A percentile compares a stretch with the other conserved stretches of the same genome.
phyloP scores from a whole-genome alignment of 345 rosid genomes.

The Zanthoxylum bungeanum region DNA sequence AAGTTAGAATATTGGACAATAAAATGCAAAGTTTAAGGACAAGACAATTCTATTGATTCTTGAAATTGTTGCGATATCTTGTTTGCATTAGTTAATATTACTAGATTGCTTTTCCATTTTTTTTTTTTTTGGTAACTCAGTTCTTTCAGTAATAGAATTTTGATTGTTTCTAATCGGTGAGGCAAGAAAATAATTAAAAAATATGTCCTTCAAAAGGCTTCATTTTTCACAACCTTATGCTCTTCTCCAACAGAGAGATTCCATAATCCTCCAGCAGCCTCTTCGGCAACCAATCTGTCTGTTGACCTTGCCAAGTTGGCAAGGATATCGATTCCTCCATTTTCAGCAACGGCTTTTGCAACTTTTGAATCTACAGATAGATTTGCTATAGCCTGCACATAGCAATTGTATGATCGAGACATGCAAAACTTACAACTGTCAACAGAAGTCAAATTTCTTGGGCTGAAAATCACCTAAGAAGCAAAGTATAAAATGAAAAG shows the following conservation, averaged over 20 bases:
- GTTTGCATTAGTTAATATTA: background rate
- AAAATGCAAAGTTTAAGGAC: background rate
- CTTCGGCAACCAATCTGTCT: slow-evolving; percentile 39
- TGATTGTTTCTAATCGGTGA: background rate
- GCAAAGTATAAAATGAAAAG: background rate
- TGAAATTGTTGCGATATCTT: background rate
- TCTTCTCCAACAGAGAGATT: slow-evolving; percentile 49
- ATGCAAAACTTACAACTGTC: background rate
- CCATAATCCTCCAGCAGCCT: slow-evolving; percentile 46
- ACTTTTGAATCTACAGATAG: slow-evolving; percentile 37
- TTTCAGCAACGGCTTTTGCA: slow-evolving; percentile 36
- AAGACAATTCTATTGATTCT: background rate
- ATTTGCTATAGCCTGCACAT: slow-evolving; percentile 35
- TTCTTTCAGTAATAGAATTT: background rate
- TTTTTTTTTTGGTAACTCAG: background rate
- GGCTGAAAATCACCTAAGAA: slow-evolving; percentile 1
- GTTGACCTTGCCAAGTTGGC: slow-evolving; percentile 32
- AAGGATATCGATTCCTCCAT: slow-evolving; percentile 36
- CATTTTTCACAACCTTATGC: slow-evolving; percentile 33
- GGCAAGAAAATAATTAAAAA: background rate
- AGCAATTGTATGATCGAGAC: background rate
- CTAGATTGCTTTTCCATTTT: background rate
- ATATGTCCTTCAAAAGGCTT: background rate
- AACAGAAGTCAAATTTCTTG: background rate
- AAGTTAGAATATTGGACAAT: background rate